A percentile compares a stretch with the other conserved stretches of the same genome.
phyloP scores from a whole-genome alignment of 148 eudicot genomes.

The Drosera capensis region DNA sequence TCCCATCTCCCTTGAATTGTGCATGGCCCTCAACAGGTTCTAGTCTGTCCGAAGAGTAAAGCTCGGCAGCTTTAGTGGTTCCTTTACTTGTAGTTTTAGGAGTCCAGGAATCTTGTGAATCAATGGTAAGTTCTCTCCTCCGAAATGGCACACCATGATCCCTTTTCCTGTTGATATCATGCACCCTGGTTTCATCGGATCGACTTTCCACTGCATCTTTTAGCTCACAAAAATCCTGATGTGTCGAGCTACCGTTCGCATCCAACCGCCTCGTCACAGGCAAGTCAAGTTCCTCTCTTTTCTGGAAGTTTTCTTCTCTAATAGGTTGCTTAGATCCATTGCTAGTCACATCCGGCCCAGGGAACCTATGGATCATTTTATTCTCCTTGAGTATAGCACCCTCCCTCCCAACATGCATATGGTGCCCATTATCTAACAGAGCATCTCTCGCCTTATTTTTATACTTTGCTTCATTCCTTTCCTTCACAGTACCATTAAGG shows the following conservation, averaged over 20 bases:
- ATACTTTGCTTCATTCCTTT: conserved; percentile 15
- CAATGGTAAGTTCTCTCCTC: conserved; percentile 10
- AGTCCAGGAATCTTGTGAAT: conserved; percentile 9
- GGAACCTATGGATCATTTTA: conserved; percentile 14
- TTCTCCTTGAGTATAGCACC: conserved; percentile 16
- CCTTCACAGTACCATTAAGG: conserved; percentile 11
- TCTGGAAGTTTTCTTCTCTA: conserved; percentile 14
- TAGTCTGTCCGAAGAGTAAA: conserved; percentile 17
- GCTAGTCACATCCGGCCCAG: conserved; percentile 15
- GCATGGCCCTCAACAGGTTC: conserved; percentile 9
- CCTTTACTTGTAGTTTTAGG: conserved; percentile 15
- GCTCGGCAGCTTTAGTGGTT: too few species aligned
- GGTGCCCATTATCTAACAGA: conserved; percentile 10
- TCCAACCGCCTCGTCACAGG: conserved; percentile 12
- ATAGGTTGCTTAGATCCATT: conserved; percentile 16
- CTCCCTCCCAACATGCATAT: conserved; percentile 11
- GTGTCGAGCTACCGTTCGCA: too few species aligned
- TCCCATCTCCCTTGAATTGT: too few species aligned
- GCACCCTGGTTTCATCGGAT: too few species aligned
- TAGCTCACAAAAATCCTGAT: too few species aligned
- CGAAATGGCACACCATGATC: too few species aligned
- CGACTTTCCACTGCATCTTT: too few species aligned
- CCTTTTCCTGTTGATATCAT: too few species aligned
- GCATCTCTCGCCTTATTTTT: conserved; percentile 12
- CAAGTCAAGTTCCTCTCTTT: conserved; percentile 17